Evolutionary conservation across 2,329 filamentous ascomycete genomes (phyloP), one percentile per base, ranked within the genome.

Genomic region (Drechslerella coelobrocha): DNA sequence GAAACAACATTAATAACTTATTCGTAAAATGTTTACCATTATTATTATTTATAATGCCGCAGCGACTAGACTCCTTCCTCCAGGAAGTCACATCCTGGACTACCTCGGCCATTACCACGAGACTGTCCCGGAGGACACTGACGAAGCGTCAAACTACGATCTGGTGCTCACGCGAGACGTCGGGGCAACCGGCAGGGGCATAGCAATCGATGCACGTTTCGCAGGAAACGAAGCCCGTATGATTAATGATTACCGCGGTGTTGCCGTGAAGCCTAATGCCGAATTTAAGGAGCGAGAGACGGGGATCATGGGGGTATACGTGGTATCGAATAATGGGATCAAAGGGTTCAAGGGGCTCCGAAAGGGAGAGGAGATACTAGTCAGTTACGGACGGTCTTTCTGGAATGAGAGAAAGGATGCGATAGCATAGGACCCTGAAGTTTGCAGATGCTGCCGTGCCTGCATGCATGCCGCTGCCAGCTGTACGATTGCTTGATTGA

Each of bases 201-300:
- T 87, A 0, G 86, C 86, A 2, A 83, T 89, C 2, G 87, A 89
- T 74, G 87, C 86, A 2, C 82, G 80, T 14, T 76, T 76, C 37
- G 78, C 78, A 57, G 86, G 86, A 9, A 89, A 88, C 75, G 87
- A 89, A 78, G 86, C 84, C 1, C 80, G 87, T 8, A 89, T 87
- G 74, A 82, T 88, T 48, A 89, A 89, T 75, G 87, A 89, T 77
- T 89, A 86, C 74, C 81, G 87, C 5, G 86, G 86, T 2, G 81
- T 88, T 1, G 79, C 79, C 26, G 73, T 61, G 53, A 69, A 75
- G 34, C 68, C 74, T n/a, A 76, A 76, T 60, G 74, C 74, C 92
- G 81, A 97, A 90, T 85, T 99, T 92, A 87, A 94, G 91, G 81
- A 94, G 92, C 84, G 94, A 91, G 81, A 93, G 97, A 81, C 93